Evolutionary conservation across 805 yeast genomes (phyloP).

Genomic region (Metschnikowia chrysomelidarum): DNA sequence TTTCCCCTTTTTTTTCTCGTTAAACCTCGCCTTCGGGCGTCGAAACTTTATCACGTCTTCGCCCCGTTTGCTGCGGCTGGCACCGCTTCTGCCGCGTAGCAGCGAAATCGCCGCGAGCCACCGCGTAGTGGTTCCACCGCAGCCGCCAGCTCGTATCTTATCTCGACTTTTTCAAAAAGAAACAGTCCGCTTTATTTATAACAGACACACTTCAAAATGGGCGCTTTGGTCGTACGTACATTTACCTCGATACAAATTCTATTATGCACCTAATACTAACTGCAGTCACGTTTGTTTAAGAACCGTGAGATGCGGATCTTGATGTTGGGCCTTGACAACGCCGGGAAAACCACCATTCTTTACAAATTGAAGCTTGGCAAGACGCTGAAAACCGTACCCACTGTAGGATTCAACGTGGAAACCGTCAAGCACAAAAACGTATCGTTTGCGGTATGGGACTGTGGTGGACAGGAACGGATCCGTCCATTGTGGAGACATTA

Average conservation of each 20-base stretch:
- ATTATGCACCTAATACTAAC: constrained; percentile 16
- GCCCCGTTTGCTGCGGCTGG: no score
- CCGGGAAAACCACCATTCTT: constrained; percentile 87
- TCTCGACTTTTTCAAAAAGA: no score
- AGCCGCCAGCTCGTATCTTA: no score
- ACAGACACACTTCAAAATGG: constrained; percentile 20
- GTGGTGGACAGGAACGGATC: constrained; percentile 92
- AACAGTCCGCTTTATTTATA: no score
- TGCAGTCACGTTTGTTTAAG: constrained; percentile 44
- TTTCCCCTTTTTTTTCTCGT: no score
- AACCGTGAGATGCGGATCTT: constrained; percentile 96
- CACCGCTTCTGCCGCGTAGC: no score
- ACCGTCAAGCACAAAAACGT: constrained; percentile 79
- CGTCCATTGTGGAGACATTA: constrained; percentile 95
- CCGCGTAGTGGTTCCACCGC: no score
- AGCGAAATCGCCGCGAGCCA: no score
- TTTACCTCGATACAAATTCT: not conserved
- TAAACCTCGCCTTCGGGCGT: no score
- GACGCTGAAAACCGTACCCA: constrained; percentile 70
- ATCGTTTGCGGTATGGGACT: constrained; percentile 89
- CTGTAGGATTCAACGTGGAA: constrained; percentile 92
- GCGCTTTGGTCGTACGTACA: constrained; percentile 22
- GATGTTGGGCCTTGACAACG: constrained; percentile 91
- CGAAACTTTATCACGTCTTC: no score
- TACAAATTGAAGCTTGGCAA: constrained; percentile 79